Conservation (phyloP, 2,329 filamentous ascomycete species). For the Xylariaceae sp. region DNA sequence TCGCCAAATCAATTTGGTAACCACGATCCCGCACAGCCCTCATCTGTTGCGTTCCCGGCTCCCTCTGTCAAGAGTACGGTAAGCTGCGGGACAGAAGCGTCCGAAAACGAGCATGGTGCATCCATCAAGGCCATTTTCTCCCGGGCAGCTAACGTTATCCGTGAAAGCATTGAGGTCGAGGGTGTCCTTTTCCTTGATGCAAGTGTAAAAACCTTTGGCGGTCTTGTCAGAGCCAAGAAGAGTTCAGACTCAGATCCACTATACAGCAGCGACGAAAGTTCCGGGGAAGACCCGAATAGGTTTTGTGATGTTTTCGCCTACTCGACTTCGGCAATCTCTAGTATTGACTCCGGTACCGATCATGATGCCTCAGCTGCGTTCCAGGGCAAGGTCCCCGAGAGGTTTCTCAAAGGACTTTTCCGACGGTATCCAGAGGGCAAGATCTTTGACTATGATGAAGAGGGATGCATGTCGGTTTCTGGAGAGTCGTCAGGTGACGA, state of each 20-base stretch:
- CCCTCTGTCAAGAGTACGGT: not conserved
- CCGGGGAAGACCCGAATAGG: conserved; percentile 1
- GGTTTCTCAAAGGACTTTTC: conserved; percentile 36
- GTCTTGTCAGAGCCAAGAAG: conserved; percentile 5
- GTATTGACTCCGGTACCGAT: conserved; percentile 34
- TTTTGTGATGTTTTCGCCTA: conserved; percentile 33
- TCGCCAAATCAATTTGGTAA: no score
- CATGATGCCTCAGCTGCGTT: conserved; percentile 12
- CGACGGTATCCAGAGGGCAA: conserved; percentile 41
- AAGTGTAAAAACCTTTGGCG: conserved; percentile 11
- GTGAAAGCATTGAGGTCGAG: conserved; percentile 38
- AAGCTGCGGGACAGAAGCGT: not conserved
- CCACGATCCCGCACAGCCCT: no score
- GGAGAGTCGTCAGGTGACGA: conserved; percentile 27
- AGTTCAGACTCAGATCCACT: not conserved
- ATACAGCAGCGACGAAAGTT: conserved; percentile 9
- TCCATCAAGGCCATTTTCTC: conserved; percentile 28
- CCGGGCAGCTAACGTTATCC: conserved; percentile 38
- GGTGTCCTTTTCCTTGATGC: conserved; percentile 33
- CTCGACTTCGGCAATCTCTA: conserved; percentile 29
- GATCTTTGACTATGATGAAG: conserved; percentile 40
- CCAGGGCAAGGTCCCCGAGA: conserved; percentile 30
- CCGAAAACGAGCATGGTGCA: conserved; percentile 3
- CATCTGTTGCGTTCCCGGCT: not conserved
- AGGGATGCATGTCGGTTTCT: conserved; percentile 28